These are phyloP conservation scores for Penicillium argentinense DNA, from an alignment of 495 filamentous ascomycete species.

Conservation along the genomic window DNA sequence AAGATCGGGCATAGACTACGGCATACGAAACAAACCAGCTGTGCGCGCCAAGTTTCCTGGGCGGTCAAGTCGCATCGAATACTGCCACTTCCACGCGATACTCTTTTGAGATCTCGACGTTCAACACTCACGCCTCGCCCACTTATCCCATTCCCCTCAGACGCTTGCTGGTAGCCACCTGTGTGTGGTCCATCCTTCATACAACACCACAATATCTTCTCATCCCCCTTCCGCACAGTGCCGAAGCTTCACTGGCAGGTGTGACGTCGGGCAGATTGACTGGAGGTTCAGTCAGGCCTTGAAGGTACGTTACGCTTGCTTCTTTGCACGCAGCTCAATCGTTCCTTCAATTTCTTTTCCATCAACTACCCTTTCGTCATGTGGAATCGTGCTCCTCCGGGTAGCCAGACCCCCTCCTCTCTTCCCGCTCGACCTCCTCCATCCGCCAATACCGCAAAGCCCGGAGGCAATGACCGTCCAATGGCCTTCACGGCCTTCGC, in stretches of 20 bases:
- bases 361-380: slow-evolving; percentile 78
- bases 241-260: no score
- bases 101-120: background rate
- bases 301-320: slow-evolving; percentile 61
- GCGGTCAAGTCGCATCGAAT: slow-evolving; percentile 6
- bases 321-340: slow-evolving; percentile 35
- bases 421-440: slow-evolving; percentile 84
- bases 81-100: background rate
- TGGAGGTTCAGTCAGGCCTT: slow-evolving; percentile 44
- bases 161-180: no score
- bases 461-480: slow-evolving; percentile 32
- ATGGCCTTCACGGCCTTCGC: slow-evolving; percentile 57
- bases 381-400: slow-evolving; percentile 92
- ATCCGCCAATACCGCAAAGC: slow-evolving; percentile 49
- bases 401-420: slow-evolving; percentile 67
- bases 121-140: slow-evolving; percentile 2
- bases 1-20: no score
- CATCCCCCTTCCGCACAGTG: no score
- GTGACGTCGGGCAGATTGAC: slow-evolving; percentile 40
- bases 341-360: slow-evolving; percentile 24
- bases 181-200: no score
- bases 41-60: no score
- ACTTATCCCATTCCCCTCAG: no score
- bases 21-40: no score
- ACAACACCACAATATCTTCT: no score